phyloP scores from a whole-genome alignment of 2,329 filamentous ascomycete genomes.

The Aureobasidium subglaciale region DNA sequence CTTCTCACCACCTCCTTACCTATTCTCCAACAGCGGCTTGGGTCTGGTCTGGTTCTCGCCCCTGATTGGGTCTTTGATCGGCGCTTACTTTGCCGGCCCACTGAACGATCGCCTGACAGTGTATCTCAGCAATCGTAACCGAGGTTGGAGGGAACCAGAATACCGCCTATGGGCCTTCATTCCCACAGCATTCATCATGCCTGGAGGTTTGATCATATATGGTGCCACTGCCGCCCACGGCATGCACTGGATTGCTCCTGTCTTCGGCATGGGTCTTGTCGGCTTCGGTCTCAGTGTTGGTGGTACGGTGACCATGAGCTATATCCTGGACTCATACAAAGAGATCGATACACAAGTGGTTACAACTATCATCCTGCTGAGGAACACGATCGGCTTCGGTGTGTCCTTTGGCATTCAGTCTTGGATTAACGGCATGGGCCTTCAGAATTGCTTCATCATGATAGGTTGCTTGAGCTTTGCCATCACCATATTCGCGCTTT shows the following conservation, averaged over 20 bases:
- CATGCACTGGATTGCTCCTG: conserved; percentile 19
- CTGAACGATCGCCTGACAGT: conserved; percentile 19
- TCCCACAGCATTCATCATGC: conserved; percentile 17
- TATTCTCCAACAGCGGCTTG: conserved; percentile 12
- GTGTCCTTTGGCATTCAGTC: conserved; percentile 14
- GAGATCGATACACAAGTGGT: conserved; percentile 17
- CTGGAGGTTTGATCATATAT: conserved; percentile 19
- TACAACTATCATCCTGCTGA: conserved; percentile 20
- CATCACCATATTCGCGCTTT: conserved; percentile 11
- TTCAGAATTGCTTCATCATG: conserved; percentile 17
- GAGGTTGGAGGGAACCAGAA: conserved; percentile 22
- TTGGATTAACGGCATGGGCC: conserved; percentile 15
- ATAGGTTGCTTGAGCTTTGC: conserved; percentile 15
- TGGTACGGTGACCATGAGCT: conserved; percentile 18
- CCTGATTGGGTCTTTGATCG: conserved; percentile 19
- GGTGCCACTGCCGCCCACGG: conserved; percentile 18
- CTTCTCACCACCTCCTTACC: conserved; percentile 13
- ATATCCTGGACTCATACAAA: conserved; percentile 20
- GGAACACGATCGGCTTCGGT: conserved; percentile 19
- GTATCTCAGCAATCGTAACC: conserved; percentile 20
- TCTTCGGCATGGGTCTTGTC: conserved; percentile 18
- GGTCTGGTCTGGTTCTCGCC: conserved; percentile 13
- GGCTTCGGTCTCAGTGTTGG: conserved; percentile 18
- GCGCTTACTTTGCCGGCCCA: conserved; percentile 16
- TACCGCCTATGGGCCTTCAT: conserved; percentile 20